Evolutionary conservation across 1,139 yeast species (phyloP).

Genomic region (Dujonia santamariae): DNA sequence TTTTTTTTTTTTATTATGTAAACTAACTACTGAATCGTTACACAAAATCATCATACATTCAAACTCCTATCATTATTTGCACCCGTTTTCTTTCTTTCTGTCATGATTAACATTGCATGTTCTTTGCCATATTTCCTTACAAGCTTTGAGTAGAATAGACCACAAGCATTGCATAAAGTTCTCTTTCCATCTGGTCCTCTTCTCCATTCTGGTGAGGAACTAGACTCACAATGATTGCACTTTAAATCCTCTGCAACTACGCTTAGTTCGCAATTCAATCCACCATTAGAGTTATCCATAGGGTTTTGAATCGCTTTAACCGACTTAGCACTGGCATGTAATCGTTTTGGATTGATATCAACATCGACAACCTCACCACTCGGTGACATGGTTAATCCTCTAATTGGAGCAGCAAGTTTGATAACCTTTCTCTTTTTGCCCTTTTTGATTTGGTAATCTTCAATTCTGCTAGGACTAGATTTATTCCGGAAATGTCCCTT

Average conservation of each 20-base stretch:
- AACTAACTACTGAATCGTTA: too few relatives aligned
- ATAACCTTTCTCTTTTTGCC: background rate
- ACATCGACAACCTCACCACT: slow-evolving; percentile 6
- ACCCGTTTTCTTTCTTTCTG: slow-evolving; percentile 9
- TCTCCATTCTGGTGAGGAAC: slow-evolving; percentile 46
- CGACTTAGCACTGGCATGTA: slow-evolving; percentile 5
- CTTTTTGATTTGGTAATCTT: background rate
- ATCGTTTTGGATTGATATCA: slow-evolving; percentile 4
- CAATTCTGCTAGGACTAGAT: slow-evolving; percentile 1
- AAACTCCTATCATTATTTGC: slow-evolving; percentile 5
- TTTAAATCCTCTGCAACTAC: slow-evolving; percentile 11
- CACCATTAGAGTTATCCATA: slow-evolving; percentile 11
- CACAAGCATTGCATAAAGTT: slow-evolving; percentile 47
- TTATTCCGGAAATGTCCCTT: background rate
- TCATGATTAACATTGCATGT: slow-evolving; percentile 25
- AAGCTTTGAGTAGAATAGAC: slow-evolving; percentile 37
- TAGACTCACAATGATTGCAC: slow-evolving; percentile 28
- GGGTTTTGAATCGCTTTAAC: slow-evolving; percentile 6
- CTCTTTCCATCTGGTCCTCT: slow-evolving; percentile 43
- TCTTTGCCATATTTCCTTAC: slow-evolving; percentile 23
- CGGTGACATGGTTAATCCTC: background rate
- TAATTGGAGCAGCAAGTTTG: background rate
- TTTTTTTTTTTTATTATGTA: too few relatives aligned
- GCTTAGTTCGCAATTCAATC: slow-evolving; percentile 18
- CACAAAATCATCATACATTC: background rate